Evolutionary conservation across 345 rosid genomes (phyloP).

Genomic region (Odontarrhena argentea): DNA sequence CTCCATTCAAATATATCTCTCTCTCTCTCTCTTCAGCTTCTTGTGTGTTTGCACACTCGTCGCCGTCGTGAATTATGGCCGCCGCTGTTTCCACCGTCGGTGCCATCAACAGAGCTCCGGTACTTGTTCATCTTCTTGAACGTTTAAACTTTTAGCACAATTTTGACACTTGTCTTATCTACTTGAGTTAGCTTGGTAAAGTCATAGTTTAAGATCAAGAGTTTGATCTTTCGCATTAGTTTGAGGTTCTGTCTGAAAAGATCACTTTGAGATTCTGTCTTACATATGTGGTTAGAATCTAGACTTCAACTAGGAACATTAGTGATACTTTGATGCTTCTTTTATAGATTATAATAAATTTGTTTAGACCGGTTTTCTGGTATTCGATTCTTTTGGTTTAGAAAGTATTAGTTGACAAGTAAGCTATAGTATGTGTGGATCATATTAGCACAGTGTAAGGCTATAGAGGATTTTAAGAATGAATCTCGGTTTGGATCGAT

Average conservation of each 20-base stretch:
- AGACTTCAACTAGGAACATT: conserved; percentile 3
- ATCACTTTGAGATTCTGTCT: conserved; percentile 29
- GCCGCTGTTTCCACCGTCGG: conserved; percentile 80
- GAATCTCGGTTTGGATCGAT: neutral
- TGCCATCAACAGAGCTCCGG: conserved; percentile 74
- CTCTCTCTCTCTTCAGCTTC: conserved; percentile 27
- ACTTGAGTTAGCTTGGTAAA: neutral
- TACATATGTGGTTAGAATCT: conserved; percentile 23
- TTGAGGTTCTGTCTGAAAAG: conserved; percentile 11
- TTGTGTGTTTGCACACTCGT: conserved; percentile 26
- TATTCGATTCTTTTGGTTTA: neutral
- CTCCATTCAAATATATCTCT: conserved; percentile 25
- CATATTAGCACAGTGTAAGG: conserved; percentile 9
- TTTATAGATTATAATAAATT: neutral
- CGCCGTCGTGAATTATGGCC: conserved; percentile 57
- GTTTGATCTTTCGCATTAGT: conserved; percentile 15
- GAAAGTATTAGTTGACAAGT: neutral
- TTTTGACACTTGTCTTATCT: conserved; percentile 1
- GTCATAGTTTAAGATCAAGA: neutral
- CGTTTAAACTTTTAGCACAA: neutral
- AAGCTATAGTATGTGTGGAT: neutral
- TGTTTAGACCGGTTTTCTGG: neutral
- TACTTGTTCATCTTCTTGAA: conserved; percentile 31
- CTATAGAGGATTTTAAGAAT: neutral
- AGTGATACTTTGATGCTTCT: conserved; percentile 16